Conservation (phyloP, 257 asterid species). For the Salvia splendens region DNA sequence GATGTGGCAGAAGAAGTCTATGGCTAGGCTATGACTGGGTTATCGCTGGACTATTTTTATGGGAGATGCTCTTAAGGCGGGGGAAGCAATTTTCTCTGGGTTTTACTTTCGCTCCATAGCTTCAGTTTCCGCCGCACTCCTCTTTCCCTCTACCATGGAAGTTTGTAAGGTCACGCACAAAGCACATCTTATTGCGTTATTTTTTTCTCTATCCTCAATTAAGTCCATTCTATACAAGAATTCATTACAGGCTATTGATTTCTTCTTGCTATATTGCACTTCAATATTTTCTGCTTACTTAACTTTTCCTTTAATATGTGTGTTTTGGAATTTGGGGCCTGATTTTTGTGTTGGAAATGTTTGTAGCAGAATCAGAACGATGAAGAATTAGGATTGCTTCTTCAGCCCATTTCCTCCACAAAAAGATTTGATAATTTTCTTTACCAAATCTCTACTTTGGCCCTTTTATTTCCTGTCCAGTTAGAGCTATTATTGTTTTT, state of each 20-base stretch:
- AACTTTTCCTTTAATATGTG: neutral
- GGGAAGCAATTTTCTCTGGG: neutral
- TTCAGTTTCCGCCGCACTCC: neutral
- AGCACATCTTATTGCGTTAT: conserved; percentile 2
- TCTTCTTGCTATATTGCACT: neutral
- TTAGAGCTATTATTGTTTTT: neutral
- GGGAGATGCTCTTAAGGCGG: no score
- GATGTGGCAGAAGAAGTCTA: no score
- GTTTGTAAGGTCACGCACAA: conserved; percentile 32
- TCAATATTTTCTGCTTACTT: neutral
- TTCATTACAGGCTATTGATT: neutral
- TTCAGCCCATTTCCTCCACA: conserved; percentile 56
- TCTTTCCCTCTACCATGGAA: conserved; percentile 28
- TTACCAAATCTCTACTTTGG: conserved; percentile 2
- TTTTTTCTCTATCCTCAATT: neutral
- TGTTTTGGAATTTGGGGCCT: neutral
- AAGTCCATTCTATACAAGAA: neutral
- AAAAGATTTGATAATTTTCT: conserved; percentile 36
- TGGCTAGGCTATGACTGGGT: no score
- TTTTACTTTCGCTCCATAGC: neutral
- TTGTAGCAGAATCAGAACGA: conserved; percentile 47
- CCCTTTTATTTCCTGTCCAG: neutral
- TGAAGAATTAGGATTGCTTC: conserved; percentile 48
- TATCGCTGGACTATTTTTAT: no score
- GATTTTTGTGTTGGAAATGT: neutral